Evolutionary conservation across 805 yeast species (phyloP).

Genomic region (Metschnikowia anglica): DNA sequence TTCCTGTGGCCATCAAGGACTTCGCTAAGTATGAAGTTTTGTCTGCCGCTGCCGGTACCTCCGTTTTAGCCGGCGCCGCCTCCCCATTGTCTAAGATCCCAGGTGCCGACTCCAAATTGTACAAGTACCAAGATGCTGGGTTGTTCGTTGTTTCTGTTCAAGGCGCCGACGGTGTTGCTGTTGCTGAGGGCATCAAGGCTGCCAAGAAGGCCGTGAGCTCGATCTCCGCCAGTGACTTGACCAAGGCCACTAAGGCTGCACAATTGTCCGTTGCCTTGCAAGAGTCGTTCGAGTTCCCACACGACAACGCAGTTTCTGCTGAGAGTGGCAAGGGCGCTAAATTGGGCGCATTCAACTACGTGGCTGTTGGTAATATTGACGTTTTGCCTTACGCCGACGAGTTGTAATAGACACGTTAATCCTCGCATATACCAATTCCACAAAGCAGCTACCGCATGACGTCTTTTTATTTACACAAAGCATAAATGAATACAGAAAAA

Average conservation of each 20-base stretch:
- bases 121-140: slow-evolving; percentile 74
- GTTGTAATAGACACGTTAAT: slow-evolving; percentile 46
- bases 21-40: slow-evolving; percentile 69
- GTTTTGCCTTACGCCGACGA: slow-evolving; percentile 88
- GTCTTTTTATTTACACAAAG: slow-evolving; percentile 9
- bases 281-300: slow-evolving; percentile 34
- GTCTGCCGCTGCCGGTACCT: slow-evolving; percentile 62
- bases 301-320: slow-evolving; percentile 32
- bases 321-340: slow-evolving; percentile 37
- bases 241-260: slow-evolving; percentile 48
- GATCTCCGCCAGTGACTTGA: slow-evolving; percentile 50
- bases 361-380: slow-evolving; percentile 85
- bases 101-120: slow-evolving; percentile 53
- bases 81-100: slow-evolving; percentile 49
- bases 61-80: slow-evolving; percentile 55
- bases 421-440: slow-evolving; percentile 15
- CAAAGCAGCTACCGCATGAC: slow-evolving; percentile 10
- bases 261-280: slow-evolving; percentile 45
- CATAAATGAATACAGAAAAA: slow-evolving; percentile 7
- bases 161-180: slow-evolving; percentile 57
- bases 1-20: slow-evolving; percentile 66
- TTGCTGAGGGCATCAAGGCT: slow-evolving; percentile 59
- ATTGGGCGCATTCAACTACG: slow-evolving; percentile 66
- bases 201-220: slow-evolving; percentile 46
- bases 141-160: slow-evolving; percentile 70